phyloP scores from a whole-genome alignment of 495 filamentous ascomycete genomes.

The Oidiodendron maius region DNA sequence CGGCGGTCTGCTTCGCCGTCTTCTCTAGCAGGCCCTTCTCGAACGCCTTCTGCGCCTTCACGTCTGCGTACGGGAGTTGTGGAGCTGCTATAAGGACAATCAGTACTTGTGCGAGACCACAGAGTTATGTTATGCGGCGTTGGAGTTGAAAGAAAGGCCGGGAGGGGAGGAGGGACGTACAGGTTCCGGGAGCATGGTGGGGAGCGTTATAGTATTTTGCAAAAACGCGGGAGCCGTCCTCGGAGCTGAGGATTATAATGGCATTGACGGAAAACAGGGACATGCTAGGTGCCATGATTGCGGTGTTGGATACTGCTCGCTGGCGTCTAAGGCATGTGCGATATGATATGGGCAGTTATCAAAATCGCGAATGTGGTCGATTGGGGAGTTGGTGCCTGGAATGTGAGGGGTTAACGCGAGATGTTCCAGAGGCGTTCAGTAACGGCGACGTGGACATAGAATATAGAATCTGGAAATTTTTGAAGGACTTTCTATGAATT shows the following conservation, averaged over 20 bases:
- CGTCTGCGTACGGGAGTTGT: conserved; percentile 69
- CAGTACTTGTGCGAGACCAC: neutral
- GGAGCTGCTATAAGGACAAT: neutral
- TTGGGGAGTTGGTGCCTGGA: neutral
- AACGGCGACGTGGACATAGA: too few species aligned
- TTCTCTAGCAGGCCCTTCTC: conserved; percentile 95
- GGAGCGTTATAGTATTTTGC: conserved; percentile 92
- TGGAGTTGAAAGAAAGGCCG: neutral
- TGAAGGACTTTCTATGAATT: too few species aligned
- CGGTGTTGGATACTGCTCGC: neutral
- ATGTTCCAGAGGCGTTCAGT: too few species aligned
- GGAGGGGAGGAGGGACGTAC: conserved; percentile 7
- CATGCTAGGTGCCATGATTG: conserved; percentile 45
- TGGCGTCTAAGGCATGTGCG: neutral
- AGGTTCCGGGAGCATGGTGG: conserved; percentile 45
- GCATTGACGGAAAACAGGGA: conserved; percentile 91
- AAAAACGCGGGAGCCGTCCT: conserved; percentile 86
- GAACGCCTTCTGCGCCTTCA: conserved; percentile 91
- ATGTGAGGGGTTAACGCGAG: neutral
- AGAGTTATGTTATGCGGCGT: neutral
- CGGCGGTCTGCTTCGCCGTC: conserved; percentile 89
- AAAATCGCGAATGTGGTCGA: conserved; percentile 5
- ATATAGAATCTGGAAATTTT: too few species aligned
- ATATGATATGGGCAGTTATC: neutral
- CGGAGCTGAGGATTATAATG: conserved; percentile 81